These are phyloP conservation scores for Podaxis rugospora DNA, from an alignment of 768 basidiomycete genomes.

Conservation along the genomic window DNA sequence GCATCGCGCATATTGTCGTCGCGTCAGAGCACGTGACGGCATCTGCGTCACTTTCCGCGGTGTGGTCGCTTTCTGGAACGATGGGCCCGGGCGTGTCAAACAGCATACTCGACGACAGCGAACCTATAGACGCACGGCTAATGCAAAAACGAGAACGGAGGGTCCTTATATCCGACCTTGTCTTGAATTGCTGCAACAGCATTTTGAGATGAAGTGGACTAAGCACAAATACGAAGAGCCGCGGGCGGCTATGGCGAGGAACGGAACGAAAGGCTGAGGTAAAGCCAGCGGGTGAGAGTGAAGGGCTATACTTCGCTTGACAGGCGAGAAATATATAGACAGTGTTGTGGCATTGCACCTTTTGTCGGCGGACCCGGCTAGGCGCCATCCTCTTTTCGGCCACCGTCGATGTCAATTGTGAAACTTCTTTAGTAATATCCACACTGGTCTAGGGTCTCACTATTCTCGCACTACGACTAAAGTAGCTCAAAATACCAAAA, in stretches of 20 bases:
- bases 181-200: slow-evolving; percentile 3
- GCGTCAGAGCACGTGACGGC: slow-evolving; percentile 9
- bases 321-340: not conserved
- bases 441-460: not conserved
- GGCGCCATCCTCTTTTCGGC: not conserved
- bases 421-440: not conserved
- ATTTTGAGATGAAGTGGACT: not conserved
- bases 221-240: not conserved
- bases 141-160: not conserved
- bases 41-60: slow-evolving; percentile 1
- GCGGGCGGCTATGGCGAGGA: not conserved
- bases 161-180: slow-evolving; percentile 1
- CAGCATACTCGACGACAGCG: not conserved
- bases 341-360: not conserved
- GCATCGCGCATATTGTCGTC: not conserved
- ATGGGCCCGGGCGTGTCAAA: not conserved
- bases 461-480: not conserved
- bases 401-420: not conserved
- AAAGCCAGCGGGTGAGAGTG: not conserved
- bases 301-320: not conserved
- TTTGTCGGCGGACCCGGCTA: not conserved
- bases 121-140: not conserved
- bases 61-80: slow-evolving; percentile 6
- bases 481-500: too few species aligned
- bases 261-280: not conserved